Base-by-base conservation (phyloP, 2,329 filamentous ascomycete species). In the Ophiostoma ulmi region DNA sequence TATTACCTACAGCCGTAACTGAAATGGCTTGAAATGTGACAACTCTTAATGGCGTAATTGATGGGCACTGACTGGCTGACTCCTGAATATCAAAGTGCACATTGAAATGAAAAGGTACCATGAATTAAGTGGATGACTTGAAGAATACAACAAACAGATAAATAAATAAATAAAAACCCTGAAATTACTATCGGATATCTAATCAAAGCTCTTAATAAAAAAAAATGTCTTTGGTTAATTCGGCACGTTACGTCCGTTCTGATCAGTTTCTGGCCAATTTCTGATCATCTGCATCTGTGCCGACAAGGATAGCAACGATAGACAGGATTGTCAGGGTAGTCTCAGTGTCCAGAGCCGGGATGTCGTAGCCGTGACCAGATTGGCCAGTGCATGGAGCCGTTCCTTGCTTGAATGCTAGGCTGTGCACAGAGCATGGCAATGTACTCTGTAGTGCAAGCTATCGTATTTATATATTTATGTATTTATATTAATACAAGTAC, bases 381-480 rank as follows among this genome's bases (percentile, higher is more conserved):
- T 58, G 52, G 52, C n/a, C 52, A 58, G 52, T 58, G 52, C 44
- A 48, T 48, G 44, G 44, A 48, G 44, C 44, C 44, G 44, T 48
- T 48, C 44, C 44, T n/a, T 44, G 39, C 39, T 44, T 48, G 44
- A 48, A 48, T 44, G 44, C 14, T 48, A 17, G 44, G 44, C 44
- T 48, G 44, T 48, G 44, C 52, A 58, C 52, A 22, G 22, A 58
- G 22, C 52, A 58, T 58, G 44, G 44, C 44, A 48, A n/a, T 17
- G 44, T n/a, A n/a, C n/a, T n/a, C n/a, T n/a, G n/a, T 48, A 17
- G 44, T n/a, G 20, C 44, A 48, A 44, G 44, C 52, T 14, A 58
- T 58, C 14, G 44, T 48, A 58, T 58, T 55, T n/a, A n/a, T 17
- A 55, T 26, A 26, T 58, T 13, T 13, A 17, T n/a, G 1, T 48